A percentile compares a stretch with the other conserved stretches of the same genome.
Conservation (phyloP, 2,329 filamentous ascomycete genomes). For the Aspergillus pseudonomiae region DNA sequence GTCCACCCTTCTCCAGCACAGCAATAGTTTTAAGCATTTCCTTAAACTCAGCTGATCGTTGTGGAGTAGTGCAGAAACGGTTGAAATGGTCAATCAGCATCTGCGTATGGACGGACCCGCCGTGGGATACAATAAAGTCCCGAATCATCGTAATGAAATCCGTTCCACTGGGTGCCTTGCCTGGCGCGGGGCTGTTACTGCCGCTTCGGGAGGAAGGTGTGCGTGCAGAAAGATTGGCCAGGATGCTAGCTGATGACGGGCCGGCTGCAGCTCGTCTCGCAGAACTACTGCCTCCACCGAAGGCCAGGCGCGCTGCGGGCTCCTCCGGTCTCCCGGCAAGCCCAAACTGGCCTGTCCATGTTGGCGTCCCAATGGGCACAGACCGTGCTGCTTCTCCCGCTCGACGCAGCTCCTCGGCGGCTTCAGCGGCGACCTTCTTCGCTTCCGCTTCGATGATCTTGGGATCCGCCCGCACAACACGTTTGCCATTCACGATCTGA, state of each 20-base stretch:
- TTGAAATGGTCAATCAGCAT: conserved; percentile 90
- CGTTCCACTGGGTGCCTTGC: conserved; percentile 50
- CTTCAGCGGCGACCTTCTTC: conserved; percentile 74
- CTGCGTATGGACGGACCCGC: conserved; percentile 78
- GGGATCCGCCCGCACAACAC: conserved; percentile 72
- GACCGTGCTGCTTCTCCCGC: conserved; percentile 72
- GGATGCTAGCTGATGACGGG: conserved; percentile 43
- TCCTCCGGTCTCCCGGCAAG: conserved; percentile 71
- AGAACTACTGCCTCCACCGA: conserved; percentile 38
- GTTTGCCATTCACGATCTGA: conserved; percentile 78
- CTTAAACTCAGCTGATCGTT: conserved; percentile 78
- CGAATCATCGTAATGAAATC: conserved; percentile 75
- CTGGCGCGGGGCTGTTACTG: conserved; percentile 48
- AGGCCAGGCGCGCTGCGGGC: conserved; percentile 50
- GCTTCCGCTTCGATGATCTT: conserved; percentile 81
- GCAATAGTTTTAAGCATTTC: conserved; percentile 77
- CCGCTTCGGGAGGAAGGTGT: conserved; percentile 24
- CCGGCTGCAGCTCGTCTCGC: conserved; percentile 40
- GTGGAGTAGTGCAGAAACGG: conserved; percentile 69
- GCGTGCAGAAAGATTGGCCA: conserved; percentile 42
- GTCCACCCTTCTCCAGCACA: conserved; percentile 61
- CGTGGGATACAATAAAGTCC: conserved; percentile 75
- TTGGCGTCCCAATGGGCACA: conserved; percentile 81
- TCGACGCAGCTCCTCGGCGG: conserved; percentile 73
- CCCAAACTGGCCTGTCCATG: conserved; percentile 89